Conservation (phyloP, 2,329 filamentous ascomycete genomes). For the Alternaria gaisen region DNA sequence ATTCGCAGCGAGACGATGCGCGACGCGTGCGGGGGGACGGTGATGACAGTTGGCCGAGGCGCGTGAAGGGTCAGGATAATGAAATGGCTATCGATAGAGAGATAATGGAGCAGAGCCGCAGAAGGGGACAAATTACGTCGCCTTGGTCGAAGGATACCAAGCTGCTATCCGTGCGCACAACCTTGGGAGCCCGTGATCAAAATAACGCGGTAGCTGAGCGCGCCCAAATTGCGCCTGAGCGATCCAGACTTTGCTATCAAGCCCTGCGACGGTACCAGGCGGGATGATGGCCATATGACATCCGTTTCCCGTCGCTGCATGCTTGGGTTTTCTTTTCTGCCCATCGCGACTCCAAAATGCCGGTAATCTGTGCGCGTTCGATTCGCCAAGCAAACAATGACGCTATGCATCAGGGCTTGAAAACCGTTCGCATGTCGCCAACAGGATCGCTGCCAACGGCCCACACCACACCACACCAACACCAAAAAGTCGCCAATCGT, state of each 20-base stretch:
- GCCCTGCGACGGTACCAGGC: not conserved
- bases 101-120: conserved; percentile 27
- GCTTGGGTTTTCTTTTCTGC: not conserved
- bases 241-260: not conserved
- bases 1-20: conserved; percentile 1
- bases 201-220: conserved; percentile 7
- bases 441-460: conserved; percentile 19
- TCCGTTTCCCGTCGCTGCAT: not conserved
- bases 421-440: conserved; percentile 24
- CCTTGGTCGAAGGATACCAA: conserved; percentile 1
- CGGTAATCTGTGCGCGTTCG: not conserved
- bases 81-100: conserved; percentile 27
- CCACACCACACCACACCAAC: conserved; percentile 13
- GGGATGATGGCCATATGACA: not conserved
- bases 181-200: conserved; percentile 4
- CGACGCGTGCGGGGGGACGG: conserved; percentile 19
- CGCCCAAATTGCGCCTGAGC: not conserved
- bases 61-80: conserved; percentile 10
- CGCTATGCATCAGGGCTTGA: conserved; percentile 14
- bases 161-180: conserved; percentile 19
- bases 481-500: conserved; percentile 17
- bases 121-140: conserved; percentile 26
- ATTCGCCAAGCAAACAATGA: conserved; percentile 21
- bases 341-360: not conserved
- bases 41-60: conserved; percentile 12